Evolutionary conservation across 2,329 filamentous ascomycete genomes (phyloP).

Genomic region (Thielaviopsis cerberus): DNA sequence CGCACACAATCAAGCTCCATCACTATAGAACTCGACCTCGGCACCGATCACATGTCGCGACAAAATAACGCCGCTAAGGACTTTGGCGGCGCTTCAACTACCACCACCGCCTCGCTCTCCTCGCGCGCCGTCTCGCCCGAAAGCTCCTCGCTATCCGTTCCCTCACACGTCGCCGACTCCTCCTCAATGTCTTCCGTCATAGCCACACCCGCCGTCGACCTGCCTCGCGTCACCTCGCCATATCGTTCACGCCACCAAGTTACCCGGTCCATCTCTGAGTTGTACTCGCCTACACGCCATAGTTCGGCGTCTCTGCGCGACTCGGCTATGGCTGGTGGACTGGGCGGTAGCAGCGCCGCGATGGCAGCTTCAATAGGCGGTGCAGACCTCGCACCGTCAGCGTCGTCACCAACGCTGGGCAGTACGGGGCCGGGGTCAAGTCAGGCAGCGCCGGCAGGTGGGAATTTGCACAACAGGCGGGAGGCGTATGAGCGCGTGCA

Average conservation of each 20-base stretch:
- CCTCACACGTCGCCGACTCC: background rate
- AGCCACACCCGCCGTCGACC: background rate
- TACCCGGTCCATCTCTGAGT: conserved; percentile 36
- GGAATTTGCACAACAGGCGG: conserved; percentile 14
- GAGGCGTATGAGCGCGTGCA: conserved; percentile 6
- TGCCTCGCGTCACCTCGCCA: conserved; percentile 8
- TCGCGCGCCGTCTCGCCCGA: background rate
- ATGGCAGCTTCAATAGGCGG: background rate
- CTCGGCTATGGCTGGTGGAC: conserved; percentile 19
- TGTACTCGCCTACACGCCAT: conserved; percentile 24
- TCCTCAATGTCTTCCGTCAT: background rate
- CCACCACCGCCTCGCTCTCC: background rate
- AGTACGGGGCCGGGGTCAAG: conserved; percentile 10
- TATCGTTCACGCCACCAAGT: conserved; percentile 29
- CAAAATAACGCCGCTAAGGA: background rate
- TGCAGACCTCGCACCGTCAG: background rate
- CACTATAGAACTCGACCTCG: no score
- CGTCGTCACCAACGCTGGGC: background rate
- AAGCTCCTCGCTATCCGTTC: background rate
- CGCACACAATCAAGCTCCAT: no score
- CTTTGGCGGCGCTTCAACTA: background rate
- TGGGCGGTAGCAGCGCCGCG: conserved; percentile 5
- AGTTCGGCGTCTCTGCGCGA: conserved; percentile 5
- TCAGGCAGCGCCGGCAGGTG: conserved; percentile 17
- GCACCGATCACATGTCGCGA: background rate